A percentile compares a stretch with the other conserved stretches of the same genome.
Conservation (phyloP, 208 protist species). For the Acanthamoeba culbertsoni region DNA sequence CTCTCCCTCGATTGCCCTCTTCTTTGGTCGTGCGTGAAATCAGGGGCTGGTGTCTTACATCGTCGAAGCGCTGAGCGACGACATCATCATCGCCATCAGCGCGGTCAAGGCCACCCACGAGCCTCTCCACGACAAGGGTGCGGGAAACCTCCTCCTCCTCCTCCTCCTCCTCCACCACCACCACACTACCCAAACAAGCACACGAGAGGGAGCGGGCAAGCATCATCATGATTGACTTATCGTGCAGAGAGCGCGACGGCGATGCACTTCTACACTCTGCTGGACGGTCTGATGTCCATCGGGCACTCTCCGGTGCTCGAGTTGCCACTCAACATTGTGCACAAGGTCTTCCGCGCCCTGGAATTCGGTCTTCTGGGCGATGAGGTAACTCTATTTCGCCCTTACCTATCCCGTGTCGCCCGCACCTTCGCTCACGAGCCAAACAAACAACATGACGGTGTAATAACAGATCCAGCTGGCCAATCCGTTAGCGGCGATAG, state of each 20-base stretch:
- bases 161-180: neutral
- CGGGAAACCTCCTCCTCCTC: too few species aligned
- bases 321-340: neutral
- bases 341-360: slow-evolving; percentile 44
- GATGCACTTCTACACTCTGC: slow-evolving; percentile 40
- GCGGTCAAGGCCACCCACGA: slow-evolving; percentile 10
- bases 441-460: neutral
- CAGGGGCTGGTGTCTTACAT: slow-evolving; percentile 10
- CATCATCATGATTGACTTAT: too few species aligned
- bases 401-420: too few species aligned
- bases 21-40: neutral
- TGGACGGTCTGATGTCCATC: slow-evolving; percentile 39
- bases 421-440: too few species aligned
- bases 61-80: slow-evolving; percentile 15
- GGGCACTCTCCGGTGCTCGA: slow-evolving; percentile 18
- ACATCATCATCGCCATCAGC: slow-evolving; percentile 42
- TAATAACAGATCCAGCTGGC: neutral
- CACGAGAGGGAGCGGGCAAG: neutral
- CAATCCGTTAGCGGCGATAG: slow-evolving; percentile 1
- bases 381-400: neutral
- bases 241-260: neutral
- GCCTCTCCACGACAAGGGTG: slow-evolving; percentile 7
- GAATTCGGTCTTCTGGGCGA: slow-evolving; percentile 50
- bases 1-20: neutral
- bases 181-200: neutral